Conservation (phyloP, 2,329 filamentous ascomycete genomes). For the Phyllosticta citriasiana region DNA sequence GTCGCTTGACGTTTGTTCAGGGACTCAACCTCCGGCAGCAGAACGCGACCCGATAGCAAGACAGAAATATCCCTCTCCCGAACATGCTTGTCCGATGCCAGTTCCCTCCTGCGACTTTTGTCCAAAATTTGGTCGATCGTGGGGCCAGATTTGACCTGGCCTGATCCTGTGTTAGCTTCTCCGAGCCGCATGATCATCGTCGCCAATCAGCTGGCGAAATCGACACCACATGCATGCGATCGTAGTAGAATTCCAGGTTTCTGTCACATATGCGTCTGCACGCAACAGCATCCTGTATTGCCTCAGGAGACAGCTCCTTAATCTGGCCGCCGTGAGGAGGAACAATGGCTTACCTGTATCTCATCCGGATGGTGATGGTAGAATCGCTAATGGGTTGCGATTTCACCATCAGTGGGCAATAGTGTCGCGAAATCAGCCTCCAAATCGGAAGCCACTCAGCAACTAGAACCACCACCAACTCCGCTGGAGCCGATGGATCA, state of each 20-base stretch:
- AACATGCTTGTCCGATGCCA: background rate
- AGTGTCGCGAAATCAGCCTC: background rate
- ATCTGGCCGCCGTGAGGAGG: background rate
- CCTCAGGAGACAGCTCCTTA: background rate
- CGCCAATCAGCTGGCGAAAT: background rate
- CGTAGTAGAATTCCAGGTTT: background rate
- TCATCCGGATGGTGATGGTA: background rate
- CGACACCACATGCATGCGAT: background rate
- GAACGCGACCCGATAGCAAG: background rate
- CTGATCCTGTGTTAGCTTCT: background rate
- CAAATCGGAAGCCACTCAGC: background rate
- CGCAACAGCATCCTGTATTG: background rate
- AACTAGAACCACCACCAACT: background rate
- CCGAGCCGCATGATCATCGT: background rate
- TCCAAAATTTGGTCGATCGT: background rate
- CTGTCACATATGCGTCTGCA: background rate
- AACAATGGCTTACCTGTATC: background rate
- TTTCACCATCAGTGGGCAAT: background rate
- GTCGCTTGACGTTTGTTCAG: background rate
- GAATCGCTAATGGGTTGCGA: background rate
- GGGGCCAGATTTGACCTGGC: background rate
- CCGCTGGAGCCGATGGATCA: background rate
- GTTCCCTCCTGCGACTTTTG: background rate
- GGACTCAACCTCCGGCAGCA: background rate
- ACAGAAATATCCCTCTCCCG: background rate